Evolutionary conservation across 192 early-diverging fungal species (phyloP).

Genomic region (Entomortierella beljakovae): DNA sequence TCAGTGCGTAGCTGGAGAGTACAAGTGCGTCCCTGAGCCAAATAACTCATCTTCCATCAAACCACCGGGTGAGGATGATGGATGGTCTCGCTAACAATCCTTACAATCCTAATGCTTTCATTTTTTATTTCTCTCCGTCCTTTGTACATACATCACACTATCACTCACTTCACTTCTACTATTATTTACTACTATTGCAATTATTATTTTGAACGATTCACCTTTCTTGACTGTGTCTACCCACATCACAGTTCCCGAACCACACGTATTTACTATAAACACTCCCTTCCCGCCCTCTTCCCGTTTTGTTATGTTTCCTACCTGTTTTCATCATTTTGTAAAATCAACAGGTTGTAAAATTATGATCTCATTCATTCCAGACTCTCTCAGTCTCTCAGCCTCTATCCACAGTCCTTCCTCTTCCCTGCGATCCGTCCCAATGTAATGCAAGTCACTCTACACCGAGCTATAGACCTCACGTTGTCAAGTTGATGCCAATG

Average conservation of each 20-base stretch:
- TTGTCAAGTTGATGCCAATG: no score
- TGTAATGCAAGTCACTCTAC: background rate
- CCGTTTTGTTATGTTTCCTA: background rate
- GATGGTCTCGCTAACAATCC: constrained; percentile 36
- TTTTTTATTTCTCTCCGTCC: background rate
- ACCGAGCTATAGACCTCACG: no score
- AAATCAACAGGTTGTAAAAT: constrained; percentile 3
- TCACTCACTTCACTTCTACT: background rate
- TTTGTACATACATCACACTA: no score
- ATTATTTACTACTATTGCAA: no score
- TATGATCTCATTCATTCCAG: background rate
- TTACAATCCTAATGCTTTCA: background rate
- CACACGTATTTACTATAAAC: no score
- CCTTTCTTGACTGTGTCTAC: no score
- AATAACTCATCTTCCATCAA: constrained; percentile 39
- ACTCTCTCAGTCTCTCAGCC: background rate
- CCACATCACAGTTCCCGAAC: no score
- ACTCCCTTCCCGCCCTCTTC: no score
- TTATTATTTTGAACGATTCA: no score
- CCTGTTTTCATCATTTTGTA: background rate
- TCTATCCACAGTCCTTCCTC: background rate
- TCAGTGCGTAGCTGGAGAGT: constrained; percentile 52
- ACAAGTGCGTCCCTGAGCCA: constrained; percentile 50
- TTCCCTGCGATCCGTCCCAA: background rate
- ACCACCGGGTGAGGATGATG: constrained; percentile 46